phyloP scores from a whole-genome alignment of 2,329 filamentous ascomycete genomes.

The Alternaria triticimaculans region DNA sequence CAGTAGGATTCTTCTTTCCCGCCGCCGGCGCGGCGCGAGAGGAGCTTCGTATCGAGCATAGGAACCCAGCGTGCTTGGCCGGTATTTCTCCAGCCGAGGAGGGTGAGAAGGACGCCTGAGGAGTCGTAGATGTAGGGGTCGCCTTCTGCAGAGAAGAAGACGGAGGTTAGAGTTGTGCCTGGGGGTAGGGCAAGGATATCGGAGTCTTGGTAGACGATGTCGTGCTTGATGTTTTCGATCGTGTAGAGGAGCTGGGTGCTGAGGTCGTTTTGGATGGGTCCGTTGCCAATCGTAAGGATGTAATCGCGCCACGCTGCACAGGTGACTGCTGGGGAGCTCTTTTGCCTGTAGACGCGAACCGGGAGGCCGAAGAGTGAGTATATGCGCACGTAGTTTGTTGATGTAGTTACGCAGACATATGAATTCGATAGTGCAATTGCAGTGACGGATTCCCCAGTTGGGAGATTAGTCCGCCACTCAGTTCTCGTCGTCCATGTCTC shows the following conservation, averaged over 20 bases:
- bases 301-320: constrained; percentile 96
- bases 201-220: constrained; percentile 93
- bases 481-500: constrained; percentile 92
- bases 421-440: constrained; percentile 91
- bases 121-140: constrained; percentile 97
- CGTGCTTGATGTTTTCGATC: constrained; percentile 91
- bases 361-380: constrained; percentile 94
- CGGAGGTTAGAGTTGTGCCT: constrained; percentile 74
- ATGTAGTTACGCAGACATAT: constrained; percentile 88
- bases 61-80: constrained; percentile 91
- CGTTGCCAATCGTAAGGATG: constrained; percentile 94
- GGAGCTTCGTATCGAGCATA: constrained; percentile 83
- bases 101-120: constrained; percentile 82
- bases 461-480: constrained; percentile 91
- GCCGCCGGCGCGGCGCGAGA: constrained; percentile 82
- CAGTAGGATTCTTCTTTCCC: constrained; percentile 91
- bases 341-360: constrained; percentile 87
- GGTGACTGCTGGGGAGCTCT: constrained; percentile 86
- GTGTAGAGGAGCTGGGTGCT: constrained; percentile 82
- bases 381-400: constrained; percentile 84
- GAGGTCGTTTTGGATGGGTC: constrained; percentile 80
- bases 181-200: constrained; percentile 86
- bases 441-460: constrained; percentile 81
- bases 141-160: constrained; percentile 93
- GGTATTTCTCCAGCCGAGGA: constrained; percentile 87